These are phyloP conservation scores for Acanthamoeba triangularis DNA, from an alignment of 208 protist genomes.

Conservation along the genomic window DNA sequence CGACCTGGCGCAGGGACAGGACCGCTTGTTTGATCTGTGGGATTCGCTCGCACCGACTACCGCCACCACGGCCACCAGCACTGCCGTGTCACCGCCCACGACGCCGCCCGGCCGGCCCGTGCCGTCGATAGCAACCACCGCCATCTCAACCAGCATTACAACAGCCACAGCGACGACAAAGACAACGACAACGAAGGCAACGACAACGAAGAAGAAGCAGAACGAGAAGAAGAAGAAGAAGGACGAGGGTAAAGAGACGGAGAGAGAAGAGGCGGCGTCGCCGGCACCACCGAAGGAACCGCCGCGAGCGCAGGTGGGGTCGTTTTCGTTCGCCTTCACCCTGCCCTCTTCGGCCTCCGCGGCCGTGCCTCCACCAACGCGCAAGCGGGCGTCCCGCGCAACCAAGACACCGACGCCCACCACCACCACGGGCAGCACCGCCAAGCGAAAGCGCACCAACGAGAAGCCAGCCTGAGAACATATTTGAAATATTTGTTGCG, in stretches of 20 bases:
- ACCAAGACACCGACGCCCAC: neutral
- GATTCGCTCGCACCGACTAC: neutral
- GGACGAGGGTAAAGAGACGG: neutral
- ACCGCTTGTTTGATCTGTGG: constrained; percentile 20
- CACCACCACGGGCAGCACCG: neutral
- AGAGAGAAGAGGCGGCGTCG: neutral
- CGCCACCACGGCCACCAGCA: neutral
- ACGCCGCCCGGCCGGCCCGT: neutral
- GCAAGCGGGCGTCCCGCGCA: neutral
- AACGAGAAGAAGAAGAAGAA: neutral
- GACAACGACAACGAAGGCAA: no score
- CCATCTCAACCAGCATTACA: neutral
- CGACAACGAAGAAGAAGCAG: no score
- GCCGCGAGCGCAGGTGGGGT: constrained; percentile 1
- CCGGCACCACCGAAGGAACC: neutral
- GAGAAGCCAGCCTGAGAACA: neutral
- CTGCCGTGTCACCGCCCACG: neutral
- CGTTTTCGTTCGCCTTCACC: constrained; percentile 34
- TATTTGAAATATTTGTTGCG: no score
- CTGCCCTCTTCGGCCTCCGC: neutral
- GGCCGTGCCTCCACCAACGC: neutral
- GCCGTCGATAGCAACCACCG: neutral
- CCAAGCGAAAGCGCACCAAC: neutral
- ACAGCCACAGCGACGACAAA: neutral
- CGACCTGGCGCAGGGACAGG: constrained; percentile 5